Evolutionary conservation across 148 eudicot genomes (phyloP), one percentile per base, ranked within the genome.

Genomic region (Dianthus caryophyllus): DNA sequence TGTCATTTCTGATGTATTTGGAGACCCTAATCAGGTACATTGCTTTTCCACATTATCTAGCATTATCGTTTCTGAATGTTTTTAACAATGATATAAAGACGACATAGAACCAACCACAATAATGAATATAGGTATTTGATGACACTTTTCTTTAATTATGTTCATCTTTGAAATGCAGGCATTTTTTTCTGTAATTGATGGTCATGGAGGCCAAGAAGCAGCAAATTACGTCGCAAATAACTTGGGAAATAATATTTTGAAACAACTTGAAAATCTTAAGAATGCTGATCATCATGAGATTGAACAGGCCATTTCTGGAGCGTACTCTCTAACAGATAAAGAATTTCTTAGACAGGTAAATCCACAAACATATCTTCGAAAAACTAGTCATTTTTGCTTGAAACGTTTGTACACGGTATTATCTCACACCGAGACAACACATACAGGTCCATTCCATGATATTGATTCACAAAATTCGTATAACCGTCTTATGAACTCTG

Each of bases 151-250:
- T 33, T 7, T 33, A 33, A 33, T 33, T 33, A n/a, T 33, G 38
- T 7, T 33, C 38, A 33, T 33, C 38, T 26, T 25, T 29, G 33
- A 11, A 61, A 69, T 61, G 31, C 75, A 88, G 94, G 94, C 89
- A 11, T 81, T 81, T 67, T 88, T 88, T 27, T 76, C 69, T 15
- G 90, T 88, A 24, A 76, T 81, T 48, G 90, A 83, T 73, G 94
- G 94, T 43, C 94, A 88, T 71, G 94, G 94, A 20, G 90, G 94
- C 33, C 70, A 73, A 46, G 85, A 78, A 24, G 94, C 89, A 9
- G 82, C 89, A 5, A 85, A 88, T 24, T 85, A 73, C 51, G 84
- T 77, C 9, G 84, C 84, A 2, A 74, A 78, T 38, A 78, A 83
- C 73, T 69, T 88, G 7, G 83, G 80, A 36, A 81, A 71, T 69